phyloP scores from a whole-genome alignment of 2,329 filamentous ascomycete species.

The Madurella mycetomatis region DNA sequence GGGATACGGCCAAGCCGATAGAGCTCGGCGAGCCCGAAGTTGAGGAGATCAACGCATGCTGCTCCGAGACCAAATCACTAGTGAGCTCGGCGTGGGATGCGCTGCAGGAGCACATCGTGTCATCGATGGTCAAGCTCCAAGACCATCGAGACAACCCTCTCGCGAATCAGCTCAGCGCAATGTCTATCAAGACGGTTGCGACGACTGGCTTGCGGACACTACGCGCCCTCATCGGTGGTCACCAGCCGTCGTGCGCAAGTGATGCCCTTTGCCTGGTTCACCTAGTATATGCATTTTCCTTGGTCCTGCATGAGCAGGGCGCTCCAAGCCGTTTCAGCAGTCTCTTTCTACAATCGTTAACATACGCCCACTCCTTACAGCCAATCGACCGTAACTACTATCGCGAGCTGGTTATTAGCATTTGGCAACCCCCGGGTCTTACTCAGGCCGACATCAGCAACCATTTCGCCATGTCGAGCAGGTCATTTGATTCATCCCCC shows the following conservation, averaged over 20 bases:
- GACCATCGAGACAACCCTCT: conserved; percentile 39
- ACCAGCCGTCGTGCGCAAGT: conserved; percentile 36
- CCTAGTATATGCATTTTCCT: conserved; percentile 46
- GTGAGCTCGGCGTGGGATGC: conserved; percentile 43
- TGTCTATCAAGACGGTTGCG: conserved; percentile 39
- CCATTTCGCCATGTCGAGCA: conserved; percentile 25
- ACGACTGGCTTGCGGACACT: conserved; percentile 40
- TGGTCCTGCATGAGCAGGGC: conserved; percentile 43
- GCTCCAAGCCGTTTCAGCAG: conserved; percentile 33
- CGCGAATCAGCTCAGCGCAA: conserved; percentile 36
- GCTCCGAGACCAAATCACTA: conserved; percentile 36
- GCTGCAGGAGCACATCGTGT: conserved; percentile 43
- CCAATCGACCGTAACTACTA: conserved; percentile 37
- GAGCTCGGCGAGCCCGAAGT: conserved; percentile 20
- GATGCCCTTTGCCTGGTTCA: conserved; percentile 50
- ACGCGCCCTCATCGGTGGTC: conserved; percentile 37
- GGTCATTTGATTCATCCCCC: conserved; percentile 20
- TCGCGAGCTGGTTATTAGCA: conserved; percentile 38
- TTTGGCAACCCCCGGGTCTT: conserved; percentile 46
- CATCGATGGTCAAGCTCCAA: conserved; percentile 42
- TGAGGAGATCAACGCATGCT: conserved; percentile 23
- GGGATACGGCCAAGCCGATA: conserved; percentile 21
- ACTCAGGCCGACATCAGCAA: conserved; percentile 28
- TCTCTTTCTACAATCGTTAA: conserved; percentile 45
- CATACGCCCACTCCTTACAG: conserved; percentile 40